Evolutionary conservation across 1,284 basidiomycete species (phyloP).

Genomic region (Ustilago curta): DNA sequence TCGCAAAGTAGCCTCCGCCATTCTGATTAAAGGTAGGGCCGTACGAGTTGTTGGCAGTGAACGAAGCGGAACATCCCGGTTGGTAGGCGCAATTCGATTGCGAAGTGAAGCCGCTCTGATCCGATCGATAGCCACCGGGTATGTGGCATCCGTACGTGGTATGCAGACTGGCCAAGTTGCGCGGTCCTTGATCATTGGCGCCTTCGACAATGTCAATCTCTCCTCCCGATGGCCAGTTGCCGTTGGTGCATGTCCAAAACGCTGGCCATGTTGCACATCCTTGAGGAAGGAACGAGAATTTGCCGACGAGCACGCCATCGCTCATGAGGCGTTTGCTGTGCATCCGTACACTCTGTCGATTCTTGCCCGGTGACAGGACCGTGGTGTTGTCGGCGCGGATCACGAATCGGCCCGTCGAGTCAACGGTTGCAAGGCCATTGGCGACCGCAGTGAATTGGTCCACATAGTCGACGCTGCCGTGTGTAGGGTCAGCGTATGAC

Average conservation of each 20-base stretch:
- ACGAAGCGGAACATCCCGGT: slow-evolving; percentile 55
- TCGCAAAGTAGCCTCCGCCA: slow-evolving; percentile 58
- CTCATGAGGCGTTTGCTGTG: slow-evolving; percentile 47
- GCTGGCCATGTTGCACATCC: slow-evolving; percentile 65
- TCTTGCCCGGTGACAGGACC: slow-evolving; percentile 16
- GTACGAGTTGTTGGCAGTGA: slow-evolving; percentile 35
- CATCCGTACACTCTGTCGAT: slow-evolving; percentile 42
- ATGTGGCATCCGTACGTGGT: slow-evolving; percentile 48
- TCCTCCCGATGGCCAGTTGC: slow-evolving; percentile 54
- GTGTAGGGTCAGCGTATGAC: slow-evolving; percentile 47
- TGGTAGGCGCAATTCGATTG: slow-evolving; percentile 54
- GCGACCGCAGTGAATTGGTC: slow-evolving; percentile 30
- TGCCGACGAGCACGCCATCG: slow-evolving; percentile 52
- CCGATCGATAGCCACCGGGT: slow-evolving; percentile 12
- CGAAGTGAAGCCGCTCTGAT: slow-evolving; percentile 33
- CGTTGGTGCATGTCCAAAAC: slow-evolving; percentile 56
- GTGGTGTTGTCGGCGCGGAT: slow-evolving; percentile 51
- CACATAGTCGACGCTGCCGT: slow-evolving; percentile 54
- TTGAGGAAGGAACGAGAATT: slow-evolving; percentile 44
- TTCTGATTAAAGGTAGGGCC: slow-evolving; percentile 52
- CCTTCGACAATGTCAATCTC: slow-evolving; percentile 63
- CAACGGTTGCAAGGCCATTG: slow-evolving; percentile 35
- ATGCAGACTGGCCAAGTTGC: slow-evolving; percentile 54
- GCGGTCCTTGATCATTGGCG: slow-evolving; percentile 52
- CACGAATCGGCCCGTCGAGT: slow-evolving; percentile 40